A percentile compares a stretch with the other conserved stretches of the same genome.
phyloP scores from a whole-genome alignment of 2,329 filamentous ascomycete species.

The Penicillium verrucosum region DNA sequence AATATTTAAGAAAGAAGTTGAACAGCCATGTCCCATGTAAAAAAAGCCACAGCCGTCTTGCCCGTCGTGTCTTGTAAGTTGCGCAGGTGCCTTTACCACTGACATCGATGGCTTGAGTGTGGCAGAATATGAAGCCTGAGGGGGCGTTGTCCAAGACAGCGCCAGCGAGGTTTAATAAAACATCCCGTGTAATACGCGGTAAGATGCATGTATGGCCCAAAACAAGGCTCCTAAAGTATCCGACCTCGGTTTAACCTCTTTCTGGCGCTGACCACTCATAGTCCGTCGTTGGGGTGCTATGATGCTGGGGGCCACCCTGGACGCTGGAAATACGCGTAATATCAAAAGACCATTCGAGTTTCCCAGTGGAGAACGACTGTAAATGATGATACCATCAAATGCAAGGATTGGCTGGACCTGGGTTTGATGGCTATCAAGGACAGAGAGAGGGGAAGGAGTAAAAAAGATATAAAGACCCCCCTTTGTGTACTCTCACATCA shows the following conservation, averaged over 20 bases:
- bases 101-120: constrained; percentile 18
- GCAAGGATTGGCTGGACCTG: constrained; percentile 1
- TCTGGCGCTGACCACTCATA: constrained; percentile 8
- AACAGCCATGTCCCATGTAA: background rate
- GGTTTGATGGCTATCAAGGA: background rate
- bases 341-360: background rate
- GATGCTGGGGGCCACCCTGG: constrained; percentile 20
- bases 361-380: background rate
- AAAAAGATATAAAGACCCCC: constrained; percentile 9
- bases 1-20: background rate
- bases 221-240: constrained; percentile 3
- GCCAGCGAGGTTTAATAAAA: constrained; percentile 1
- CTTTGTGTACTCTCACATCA: background rate
- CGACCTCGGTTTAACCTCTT: constrained; percentile 4
- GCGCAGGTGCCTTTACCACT: background rate
- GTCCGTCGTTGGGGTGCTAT: constrained; percentile 8
- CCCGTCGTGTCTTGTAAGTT: background rate
- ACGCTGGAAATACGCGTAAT: constrained; percentile 1
- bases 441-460: background rate
- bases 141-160: background rate
- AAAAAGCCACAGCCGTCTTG: constrained; percentile 6
- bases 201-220: constrained; percentile 9
- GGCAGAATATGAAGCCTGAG: background rate
- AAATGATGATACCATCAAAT: background rate
- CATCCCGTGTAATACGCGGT: constrained; percentile 15